These are phyloP conservation scores for Lipomyces yamanashiensis DNA, from an alignment of 805 yeast species.

Conservation along the genomic window DNA sequence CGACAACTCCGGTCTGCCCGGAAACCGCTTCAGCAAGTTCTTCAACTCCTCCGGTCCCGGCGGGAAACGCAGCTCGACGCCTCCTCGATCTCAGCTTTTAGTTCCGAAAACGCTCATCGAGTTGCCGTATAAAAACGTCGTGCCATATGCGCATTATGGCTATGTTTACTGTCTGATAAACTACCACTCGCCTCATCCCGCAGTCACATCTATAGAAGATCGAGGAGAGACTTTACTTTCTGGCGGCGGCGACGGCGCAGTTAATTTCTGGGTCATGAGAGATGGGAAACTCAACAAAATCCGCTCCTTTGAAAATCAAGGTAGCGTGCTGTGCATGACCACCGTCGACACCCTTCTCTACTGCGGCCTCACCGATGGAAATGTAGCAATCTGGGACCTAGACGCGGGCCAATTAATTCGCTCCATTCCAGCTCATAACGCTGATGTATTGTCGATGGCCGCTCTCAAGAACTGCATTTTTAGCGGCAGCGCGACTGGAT, in stretches of 20 bases:
- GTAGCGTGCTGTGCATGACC: constrained; percentile 71
- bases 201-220: constrained; percentile 13
- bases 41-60: constrained; percentile 91
- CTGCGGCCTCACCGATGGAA: constrained; percentile 79
- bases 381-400: constrained; percentile 83
- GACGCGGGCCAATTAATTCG: constrained; percentile 71
- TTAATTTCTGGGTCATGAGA: constrained; percentile 74
- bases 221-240: constrained; percentile 54
- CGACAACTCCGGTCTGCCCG: constrained; percentile 42
- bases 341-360: constrained; percentile 70
- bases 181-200: constrained; percentile 19
- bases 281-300: constrained; percentile 20
- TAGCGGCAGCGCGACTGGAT: constrained; percentile 58
- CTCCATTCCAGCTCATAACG: constrained; percentile 48
- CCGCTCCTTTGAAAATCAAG: constrained; percentile 50
- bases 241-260: constrained; percentile 90
- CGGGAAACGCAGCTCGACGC: constrained; percentile 46
- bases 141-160: constrained; percentile 89
- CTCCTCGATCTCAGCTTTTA: constrained; percentile 38
- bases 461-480: constrained; percentile 62
- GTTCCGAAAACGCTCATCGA: constrained; percentile 45
- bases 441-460: constrained; percentile 66
- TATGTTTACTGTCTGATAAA: constrained; percentile 61
- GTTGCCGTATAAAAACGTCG: constrained; percentile 66
- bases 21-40: constrained; percentile 69